These are phyloP conservation scores for Mycena maculata DNA, from an alignment of 768 basidiomycete genomes.

Conservation along the genomic window DNA sequence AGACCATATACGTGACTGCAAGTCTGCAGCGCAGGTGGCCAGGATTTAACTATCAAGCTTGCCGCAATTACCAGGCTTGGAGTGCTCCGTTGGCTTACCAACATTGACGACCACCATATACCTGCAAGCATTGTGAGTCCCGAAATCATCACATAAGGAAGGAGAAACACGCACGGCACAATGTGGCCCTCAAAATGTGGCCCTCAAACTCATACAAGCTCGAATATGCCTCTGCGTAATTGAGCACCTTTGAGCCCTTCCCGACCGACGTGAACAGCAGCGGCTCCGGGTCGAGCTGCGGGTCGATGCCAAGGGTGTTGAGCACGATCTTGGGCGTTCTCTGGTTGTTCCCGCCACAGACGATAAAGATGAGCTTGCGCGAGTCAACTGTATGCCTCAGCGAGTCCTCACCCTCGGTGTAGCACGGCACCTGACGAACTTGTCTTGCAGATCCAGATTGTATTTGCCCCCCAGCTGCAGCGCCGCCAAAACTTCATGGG, in stretches of 20 bases:
- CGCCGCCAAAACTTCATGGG: constrained; percentile 81
- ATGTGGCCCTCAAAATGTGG: too few relatives aligned
- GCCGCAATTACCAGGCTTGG: constrained; percentile 93
- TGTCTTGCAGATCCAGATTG: constrained; percentile 89
- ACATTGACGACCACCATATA: constrained; percentile 96
- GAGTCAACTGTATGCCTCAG: constrained; percentile 92
- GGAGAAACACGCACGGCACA: constrained; percentile 77
- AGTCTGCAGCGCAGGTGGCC: constrained; percentile 72
- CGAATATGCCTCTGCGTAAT: constrained; percentile 96
- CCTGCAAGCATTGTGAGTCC: constrained; percentile 48
- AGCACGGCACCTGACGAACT: constrained; percentile 97
- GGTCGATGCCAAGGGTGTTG: constrained; percentile 93
- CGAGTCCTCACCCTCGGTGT: constrained; percentile 96
- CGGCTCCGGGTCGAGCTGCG: constrained; percentile 90
- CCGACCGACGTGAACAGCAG: constrained; percentile 92
- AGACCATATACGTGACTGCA: constrained; percentile 77
- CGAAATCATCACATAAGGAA: neutral
- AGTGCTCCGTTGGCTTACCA: constrained; percentile 92
- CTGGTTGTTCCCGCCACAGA: constrained; percentile 94
- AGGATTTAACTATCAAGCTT: constrained; percentile 96
- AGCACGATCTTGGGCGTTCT: constrained; percentile 93
- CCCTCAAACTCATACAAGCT: constrained; percentile 95
- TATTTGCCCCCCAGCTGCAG: constrained; percentile 87
- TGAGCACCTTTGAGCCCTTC: constrained; percentile 89
- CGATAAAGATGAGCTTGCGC: constrained; percentile 90